Evolutionary conservation across 805 yeast species (phyloP), one percentile per base, ranked within the genome.

Genomic region (Candida michaelii): DNA sequence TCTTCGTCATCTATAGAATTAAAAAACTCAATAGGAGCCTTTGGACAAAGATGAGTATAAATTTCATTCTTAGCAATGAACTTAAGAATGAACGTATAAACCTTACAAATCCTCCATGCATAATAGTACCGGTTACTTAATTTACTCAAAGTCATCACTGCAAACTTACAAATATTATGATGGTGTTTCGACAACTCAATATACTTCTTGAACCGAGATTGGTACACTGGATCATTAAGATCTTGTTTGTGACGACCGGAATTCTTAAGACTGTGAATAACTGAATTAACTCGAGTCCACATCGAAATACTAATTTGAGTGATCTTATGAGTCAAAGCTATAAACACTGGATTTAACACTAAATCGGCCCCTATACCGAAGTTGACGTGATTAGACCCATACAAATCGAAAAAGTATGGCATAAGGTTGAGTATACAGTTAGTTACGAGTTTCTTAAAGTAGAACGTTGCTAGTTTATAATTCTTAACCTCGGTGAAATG

Each of bases 61-160:
- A 61, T 54, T 5, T 59, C 63, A 16, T 60, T 50, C 14, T 63
- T 56, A 0, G 47, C 57, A 9, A 77, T 43, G 4, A 73, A 40
- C 17, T 59, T 63, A 10, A 72, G 48, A 15, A 80, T 51, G 34
- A 65, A 71, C 5, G 58, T 58, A 39, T 76, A 77, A 0, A 85
- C 82, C 51, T 81, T 82, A 27, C 78, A 69, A 55, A 83, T 72
- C 60, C 85, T 74, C 80, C 83, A 80, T 2, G 89, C 85, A 54
- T 81, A 82, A 44, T 79, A 80, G 54, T 82, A 83, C 48, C 79
- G 71, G 18, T 64, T 68, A 15, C 86, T 77, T 27, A 84, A 60
- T 30, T 69, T 66, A 14, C 63, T 70, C 25, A 66, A 46, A 2
- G 62, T 56, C 1, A 59, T 49, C 25, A 59, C 49, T 35, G 55